A percentile compares a stretch with the other conserved stretches of the same genome.
Conservation (phyloP, 805 yeast species). For the Saturnispora hagleri region DNA sequence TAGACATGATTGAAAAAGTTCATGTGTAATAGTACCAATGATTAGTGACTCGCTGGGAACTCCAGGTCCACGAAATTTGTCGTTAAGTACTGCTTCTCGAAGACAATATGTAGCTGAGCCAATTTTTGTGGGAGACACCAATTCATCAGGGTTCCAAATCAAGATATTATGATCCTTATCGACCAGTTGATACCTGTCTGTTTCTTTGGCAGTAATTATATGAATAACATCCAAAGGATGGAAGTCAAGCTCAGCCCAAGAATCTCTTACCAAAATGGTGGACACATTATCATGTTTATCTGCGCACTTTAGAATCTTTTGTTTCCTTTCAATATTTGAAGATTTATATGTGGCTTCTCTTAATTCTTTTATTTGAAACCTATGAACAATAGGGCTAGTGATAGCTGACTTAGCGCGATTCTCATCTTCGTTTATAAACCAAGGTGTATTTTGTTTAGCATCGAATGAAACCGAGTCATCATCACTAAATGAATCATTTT, state of each 20-base stretch:
- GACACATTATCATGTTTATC: conserved; percentile 27
- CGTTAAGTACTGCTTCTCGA: conserved; percentile 56
- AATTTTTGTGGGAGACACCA: conserved; percentile 73
- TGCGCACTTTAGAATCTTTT: conserved; percentile 45
- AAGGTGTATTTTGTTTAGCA: conserved; percentile 1
- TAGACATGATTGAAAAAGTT: conserved; percentile 56
- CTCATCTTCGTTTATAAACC: conserved; percentile 10
- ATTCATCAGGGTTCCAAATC: conserved; percentile 74
- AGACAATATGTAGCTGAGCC: conserved; percentile 70
- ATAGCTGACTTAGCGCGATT: conserved; percentile 35
- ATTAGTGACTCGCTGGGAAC: conserved; percentile 56
- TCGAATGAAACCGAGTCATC: conserved; percentile 19
- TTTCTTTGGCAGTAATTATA: conserved; percentile 35
- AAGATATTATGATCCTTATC: conserved; percentile 54
- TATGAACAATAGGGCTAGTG: conserved; percentile 35
- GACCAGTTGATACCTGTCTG: conserved; percentile 32
- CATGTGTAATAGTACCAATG: conserved; percentile 79
- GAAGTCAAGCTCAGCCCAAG: conserved; percentile 45
- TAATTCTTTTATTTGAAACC: conserved; percentile 37
- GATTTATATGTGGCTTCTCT: conserved; percentile 26
- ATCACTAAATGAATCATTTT: conserved; percentile 20
- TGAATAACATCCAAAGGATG: conserved; percentile 51
- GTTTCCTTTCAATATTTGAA: conserved; percentile 29
- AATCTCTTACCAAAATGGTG: conserved; percentile 50
- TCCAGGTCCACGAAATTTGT: conserved; percentile 52